Percentiles rank a stretch among this genome's conserved stretches.
Conservation (phyloP, 495 filamentous ascomycete species). For the Talaromyces proteolyticus region DNA sequence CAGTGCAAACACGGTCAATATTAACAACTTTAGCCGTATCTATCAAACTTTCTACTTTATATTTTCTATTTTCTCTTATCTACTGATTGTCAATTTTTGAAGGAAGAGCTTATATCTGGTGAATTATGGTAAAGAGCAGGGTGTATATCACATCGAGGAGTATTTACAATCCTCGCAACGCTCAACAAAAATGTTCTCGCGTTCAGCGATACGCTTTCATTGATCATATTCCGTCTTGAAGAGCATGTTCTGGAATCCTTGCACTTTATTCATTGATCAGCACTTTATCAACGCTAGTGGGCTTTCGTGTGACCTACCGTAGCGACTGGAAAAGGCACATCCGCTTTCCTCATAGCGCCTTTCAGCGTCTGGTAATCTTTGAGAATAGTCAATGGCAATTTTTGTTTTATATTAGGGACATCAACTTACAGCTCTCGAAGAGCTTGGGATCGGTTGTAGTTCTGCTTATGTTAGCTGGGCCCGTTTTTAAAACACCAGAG, state of each 20-base stretch:
- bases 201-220: too few relatives aligned
- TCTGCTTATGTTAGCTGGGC: constrained; percentile 32
- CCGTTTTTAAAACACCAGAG: background rate
- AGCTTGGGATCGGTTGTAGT: constrained; percentile 61
- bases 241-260: constrained; percentile 24
- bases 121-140: too few relatives aligned
- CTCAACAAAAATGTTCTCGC: too few relatives aligned
- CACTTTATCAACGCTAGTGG: background rate
- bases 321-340: constrained; percentile 18
- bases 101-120: too few relatives aligned
- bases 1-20: background rate
- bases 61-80: too few relatives aligned
- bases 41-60: too few relatives aligned
- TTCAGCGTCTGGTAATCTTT: constrained; percentile 31
- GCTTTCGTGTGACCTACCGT: constrained; percentile 25
- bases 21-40: background rate
- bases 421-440: constrained; percentile 55
- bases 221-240: constrained; percentile 7
- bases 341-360: constrained; percentile 26
- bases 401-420: background rate
- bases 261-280: constrained; percentile 16
- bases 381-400: constrained; percentile 3
- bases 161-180: too few relatives aligned
- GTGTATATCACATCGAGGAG: too few relatives aligned
- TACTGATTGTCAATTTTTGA: too few relatives aligned